Conservation (phyloP, 768 basidiomycete genomes). For the Tylopilus felleus region DNA sequence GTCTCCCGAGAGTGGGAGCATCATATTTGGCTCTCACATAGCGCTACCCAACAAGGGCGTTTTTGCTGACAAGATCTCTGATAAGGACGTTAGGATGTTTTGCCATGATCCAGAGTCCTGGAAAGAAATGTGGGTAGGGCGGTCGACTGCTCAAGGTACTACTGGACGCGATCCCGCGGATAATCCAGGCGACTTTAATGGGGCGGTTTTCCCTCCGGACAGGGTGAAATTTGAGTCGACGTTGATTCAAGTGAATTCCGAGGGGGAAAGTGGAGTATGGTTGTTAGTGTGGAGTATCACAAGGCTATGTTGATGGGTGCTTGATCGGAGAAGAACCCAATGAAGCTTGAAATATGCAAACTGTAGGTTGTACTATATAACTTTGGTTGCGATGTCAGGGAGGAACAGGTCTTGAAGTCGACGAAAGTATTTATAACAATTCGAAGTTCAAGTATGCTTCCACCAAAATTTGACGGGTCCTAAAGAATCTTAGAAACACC, state of each 20-base stretch:
- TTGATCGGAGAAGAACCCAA: background rate
- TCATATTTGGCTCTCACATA: slow-evolving; percentile 31
- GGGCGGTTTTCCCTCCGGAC: slow-evolving; percentile 28
- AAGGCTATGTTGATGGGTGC: slow-evolving; percentile 1
- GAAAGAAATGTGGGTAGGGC: slow-evolving; percentile 25
- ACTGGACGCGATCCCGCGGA: background rate
- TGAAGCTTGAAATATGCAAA: background rate
- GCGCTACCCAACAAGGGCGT: slow-evolving; percentile 12
- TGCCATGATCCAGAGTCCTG: slow-evolving; percentile 28
- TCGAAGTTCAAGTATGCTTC: background rate
- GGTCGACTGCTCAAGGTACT: background rate
- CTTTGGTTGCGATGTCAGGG: too few relatives aligned
- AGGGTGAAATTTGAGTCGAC: slow-evolving; percentile 30
- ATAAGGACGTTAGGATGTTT: slow-evolving; percentile 13
- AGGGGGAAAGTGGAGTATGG: background rate
- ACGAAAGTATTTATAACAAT: too few relatives aligned
- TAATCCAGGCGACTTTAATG: background rate
- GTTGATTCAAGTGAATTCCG: slow-evolving; percentile 14
- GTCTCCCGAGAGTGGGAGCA: slow-evolving; percentile 25
- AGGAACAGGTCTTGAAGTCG: too few relatives aligned
- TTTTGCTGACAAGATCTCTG: background rate
- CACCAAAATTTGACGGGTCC: background rate
- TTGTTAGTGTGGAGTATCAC: slow-evolving; percentile 22
- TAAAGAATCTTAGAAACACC: background rate
- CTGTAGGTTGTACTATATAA: too few relatives aligned